Conservation (phyloP, 2,329 filamentous ascomycete genomes). For the Aspergillus luchuensis region DNA sequence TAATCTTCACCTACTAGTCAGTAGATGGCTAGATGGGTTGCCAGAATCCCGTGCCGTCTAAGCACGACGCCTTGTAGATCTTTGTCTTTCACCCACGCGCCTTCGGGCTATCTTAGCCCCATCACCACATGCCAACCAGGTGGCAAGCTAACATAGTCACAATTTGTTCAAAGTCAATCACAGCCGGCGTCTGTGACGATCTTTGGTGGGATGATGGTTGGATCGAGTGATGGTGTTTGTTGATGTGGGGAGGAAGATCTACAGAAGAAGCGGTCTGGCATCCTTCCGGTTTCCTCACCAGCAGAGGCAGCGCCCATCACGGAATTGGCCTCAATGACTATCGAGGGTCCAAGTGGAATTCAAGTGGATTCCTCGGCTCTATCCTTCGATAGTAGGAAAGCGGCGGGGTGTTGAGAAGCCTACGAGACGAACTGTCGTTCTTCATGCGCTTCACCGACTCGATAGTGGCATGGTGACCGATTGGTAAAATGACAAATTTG, state of each 20-base stretch:
- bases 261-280: conserved; percentile 9
- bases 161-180: neutral
- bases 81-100: neutral
- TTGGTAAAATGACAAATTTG: neutral
- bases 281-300: neutral
- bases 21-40: neutral
- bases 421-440: neutral
- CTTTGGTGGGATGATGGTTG: neutral
- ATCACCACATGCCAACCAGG: conserved; percentile 7
- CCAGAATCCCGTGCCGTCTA: neutral
- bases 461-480: neutral
- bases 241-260: conserved; percentile 7
- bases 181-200: conserved; percentile 2
- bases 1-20: neutral
- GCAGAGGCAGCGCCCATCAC: neutral
- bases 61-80: neutral
- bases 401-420: neutral
- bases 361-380: neutral
- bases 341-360: neutral
- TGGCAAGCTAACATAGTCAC: neutral
- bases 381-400: conserved; percentile 1
- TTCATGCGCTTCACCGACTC: neutral
- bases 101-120: neutral
- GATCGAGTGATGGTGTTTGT: conserved; percentile 2
- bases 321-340: neutral